Evolutionary conservation across 768 basidiomycete genomes (phyloP).

Genomic region (Strobilomyces dryophilus): DNA sequence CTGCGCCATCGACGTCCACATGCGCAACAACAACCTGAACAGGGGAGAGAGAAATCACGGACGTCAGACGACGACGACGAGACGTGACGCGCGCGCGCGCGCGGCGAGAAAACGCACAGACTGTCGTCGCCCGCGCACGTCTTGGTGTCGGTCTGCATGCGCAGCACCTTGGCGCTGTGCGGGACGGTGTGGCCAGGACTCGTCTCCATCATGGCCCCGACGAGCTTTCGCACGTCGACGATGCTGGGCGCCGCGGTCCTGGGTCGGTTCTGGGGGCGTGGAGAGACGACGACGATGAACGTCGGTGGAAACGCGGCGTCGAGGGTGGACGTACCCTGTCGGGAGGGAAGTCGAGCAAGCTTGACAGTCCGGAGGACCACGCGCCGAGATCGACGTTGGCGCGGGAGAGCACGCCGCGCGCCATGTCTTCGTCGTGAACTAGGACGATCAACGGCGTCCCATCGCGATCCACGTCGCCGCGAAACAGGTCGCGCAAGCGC

Average conservation of each 20-base stretch:
- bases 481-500: conserved; percentile 20
- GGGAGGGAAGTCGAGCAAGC: conserved; percentile 10
- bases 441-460: conserved; percentile 42
- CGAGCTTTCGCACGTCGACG: conserved; percentile 39
- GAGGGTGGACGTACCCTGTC: conserved; percentile 4
- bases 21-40: conserved; percentile 41
- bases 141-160: conserved; percentile 29
- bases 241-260: conserved; percentile 30
- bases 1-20: conserved; percentile 46
- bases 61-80: not conserved
- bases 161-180: conserved; percentile 33
- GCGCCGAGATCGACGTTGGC: conserved; percentile 39
- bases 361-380: conserved; percentile 39
- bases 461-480: conserved; percentile 13
- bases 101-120: conserved; percentile 31
- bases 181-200: conserved; percentile 22
- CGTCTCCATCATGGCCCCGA: conserved; percentile 37
- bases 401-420: conserved; percentile 36
- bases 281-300: not conserved
- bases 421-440: conserved; percentile 40
- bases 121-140: conserved; percentile 53
- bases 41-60: no score
- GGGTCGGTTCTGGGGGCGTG: conserved; percentile 9
- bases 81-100: no score
- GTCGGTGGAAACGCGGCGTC: no score